phyloP scores from a whole-genome alignment of 1,139 yeast genomes.

The Suhomyces atakaporum region DNA sequence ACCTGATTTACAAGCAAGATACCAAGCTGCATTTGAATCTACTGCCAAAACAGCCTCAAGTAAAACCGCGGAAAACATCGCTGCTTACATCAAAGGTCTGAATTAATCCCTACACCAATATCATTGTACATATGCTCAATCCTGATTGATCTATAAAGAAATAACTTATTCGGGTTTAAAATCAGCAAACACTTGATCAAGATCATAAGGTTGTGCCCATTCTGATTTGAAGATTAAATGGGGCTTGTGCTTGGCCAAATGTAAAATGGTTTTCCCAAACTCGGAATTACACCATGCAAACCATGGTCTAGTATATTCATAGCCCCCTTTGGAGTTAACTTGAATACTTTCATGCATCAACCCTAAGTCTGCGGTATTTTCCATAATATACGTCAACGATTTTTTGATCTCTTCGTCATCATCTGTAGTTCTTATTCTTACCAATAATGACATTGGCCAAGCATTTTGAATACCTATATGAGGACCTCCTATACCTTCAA shows the following conservation, averaged over 20 bases:
- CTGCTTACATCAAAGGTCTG: conserved; percentile 51
- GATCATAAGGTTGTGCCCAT: conserved; percentile 31
- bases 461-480: conserved; percentile 80
- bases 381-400: conserved; percentile 53
- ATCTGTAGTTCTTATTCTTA: conserved; percentile 72
- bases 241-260: conserved; percentile 74
- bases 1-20: conserved; percentile 64
- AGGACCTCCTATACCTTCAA: conserved; percentile 88
- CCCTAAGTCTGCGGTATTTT: conserved; percentile 71
- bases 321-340: conserved; percentile 56
- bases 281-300: conserved; percentile 95
- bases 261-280: conserved; percentile 79
- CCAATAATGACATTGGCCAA: conserved; percentile 87
- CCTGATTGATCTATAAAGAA: too few species aligned
- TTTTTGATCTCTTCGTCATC: conserved; percentile 66
- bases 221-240: conserved; percentile 61
- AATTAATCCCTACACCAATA: too few species aligned
- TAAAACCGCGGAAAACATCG: conserved; percentile 70
- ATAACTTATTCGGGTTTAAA: background rate
- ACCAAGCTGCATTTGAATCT: conserved; percentile 70
- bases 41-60: conserved; percentile 63
- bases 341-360: conserved; percentile 82
- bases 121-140: too few species aligned
- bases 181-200: conserved; percentile 27
- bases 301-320: conserved; percentile 72